These are phyloP conservation scores for Leptodermis oblonga DNA, from an alignment of 257 asterid species.

Conservation along the genomic window DNA sequence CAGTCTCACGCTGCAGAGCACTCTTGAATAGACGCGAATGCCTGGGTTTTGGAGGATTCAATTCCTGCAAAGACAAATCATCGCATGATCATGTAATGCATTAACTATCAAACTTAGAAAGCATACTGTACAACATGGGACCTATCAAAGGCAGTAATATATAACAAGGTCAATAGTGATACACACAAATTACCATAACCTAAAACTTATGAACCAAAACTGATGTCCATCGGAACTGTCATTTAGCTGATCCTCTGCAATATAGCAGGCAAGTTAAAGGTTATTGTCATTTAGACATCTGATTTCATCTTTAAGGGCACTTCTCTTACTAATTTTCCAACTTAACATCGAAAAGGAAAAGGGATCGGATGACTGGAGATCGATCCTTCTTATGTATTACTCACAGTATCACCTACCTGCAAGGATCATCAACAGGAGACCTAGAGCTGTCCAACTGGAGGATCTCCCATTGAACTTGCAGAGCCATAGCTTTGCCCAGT, in stretches of 20 bases:
- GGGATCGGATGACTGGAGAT: background rate
- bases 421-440: background rate
- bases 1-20: constrained; percentile 70
- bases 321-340: background rate
- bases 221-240: background rate
- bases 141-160: background rate
- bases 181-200: background rate
- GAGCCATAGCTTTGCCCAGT: background rate
- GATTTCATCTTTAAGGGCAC: background rate
- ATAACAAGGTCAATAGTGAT: too few relatives aligned
- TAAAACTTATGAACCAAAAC: background rate
- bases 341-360: background rate
- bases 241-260: background rate
- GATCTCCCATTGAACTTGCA: background rate
- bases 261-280: background rate
- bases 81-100: background rate
- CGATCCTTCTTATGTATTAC: background rate
- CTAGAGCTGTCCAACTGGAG: background rate
- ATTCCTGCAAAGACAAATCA: constrained; percentile 18
- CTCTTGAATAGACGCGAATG: constrained; percentile 77
- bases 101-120: background rate
- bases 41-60: constrained; percentile 82
- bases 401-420: background rate
- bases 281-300: background rate
- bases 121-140: background rate